Percentiles rank a stretch among this genome's conserved stretches.
Conservation (phyloP, 257 asterid species). For the Anisodus tanguticus region DNA sequence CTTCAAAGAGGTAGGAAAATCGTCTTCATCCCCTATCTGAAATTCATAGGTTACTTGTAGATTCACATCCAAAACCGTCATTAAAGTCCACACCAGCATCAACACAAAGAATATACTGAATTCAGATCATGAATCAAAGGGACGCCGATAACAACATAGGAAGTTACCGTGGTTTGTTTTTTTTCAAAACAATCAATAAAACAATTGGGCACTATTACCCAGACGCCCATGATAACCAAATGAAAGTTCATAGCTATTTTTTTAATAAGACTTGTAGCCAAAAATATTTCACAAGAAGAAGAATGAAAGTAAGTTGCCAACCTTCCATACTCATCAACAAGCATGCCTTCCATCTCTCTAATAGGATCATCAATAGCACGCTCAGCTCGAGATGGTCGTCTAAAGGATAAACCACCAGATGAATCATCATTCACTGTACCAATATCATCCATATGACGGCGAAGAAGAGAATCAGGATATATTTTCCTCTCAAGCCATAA, state of each 20-base stretch:
- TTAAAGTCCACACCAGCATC: conserved; percentile 3
- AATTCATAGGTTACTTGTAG: not conserved
- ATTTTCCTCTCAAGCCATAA: conserved; percentile 98
- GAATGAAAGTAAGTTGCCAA: conserved; percentile 35
- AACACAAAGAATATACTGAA: conserved; percentile 17
- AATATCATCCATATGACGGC: conserved; percentile 70
- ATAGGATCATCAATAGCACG: conserved; percentile 94
- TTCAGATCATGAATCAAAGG: not conserved
- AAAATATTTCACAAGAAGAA: conserved; percentile 15
- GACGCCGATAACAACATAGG: not conserved
- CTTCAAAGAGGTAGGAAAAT: conserved; percentile 18
- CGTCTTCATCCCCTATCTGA: not conserved
- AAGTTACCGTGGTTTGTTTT: not conserved
- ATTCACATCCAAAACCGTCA: conserved; percentile 4
- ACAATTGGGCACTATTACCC: not conserved
- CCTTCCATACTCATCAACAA: conserved; percentile 98
- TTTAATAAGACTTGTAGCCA: not conserved
- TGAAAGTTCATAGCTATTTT: not conserved
- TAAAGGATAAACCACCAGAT: conserved; percentile 67
- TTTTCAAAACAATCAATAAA: not conserved
- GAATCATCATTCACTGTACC: conserved; percentile 63
- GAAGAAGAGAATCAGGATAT: conserved; percentile 80
- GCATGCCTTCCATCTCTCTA: conserved; percentile 98
- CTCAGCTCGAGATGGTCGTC: conserved; percentile 93
- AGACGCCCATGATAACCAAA: not conserved